Percentiles rank a stretch among this genome's conserved stretches.
These are phyloP conservation scores for Colletotrichum plurivorum DNA, from an alignment of 2,329 filamentous ascomycete genomes.

Conservation along the genomic window DNA sequence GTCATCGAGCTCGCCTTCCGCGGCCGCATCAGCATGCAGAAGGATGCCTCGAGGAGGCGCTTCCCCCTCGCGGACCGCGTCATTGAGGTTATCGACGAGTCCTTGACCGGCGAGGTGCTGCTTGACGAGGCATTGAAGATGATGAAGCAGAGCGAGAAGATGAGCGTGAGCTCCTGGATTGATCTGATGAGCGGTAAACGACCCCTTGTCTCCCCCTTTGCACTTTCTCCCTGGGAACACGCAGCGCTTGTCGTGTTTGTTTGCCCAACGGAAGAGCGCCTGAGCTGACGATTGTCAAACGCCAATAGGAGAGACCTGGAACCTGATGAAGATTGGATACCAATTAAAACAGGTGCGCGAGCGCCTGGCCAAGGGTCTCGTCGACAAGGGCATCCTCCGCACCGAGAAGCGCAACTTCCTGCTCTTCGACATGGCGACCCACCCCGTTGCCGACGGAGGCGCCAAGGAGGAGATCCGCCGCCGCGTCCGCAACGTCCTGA, in stretches of 20 bases:
- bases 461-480: constrained; percentile 98
- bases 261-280: neutral
- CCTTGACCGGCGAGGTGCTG: constrained; percentile 94
- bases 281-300: constrained; percentile 23
- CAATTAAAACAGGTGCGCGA: constrained; percentile 99
- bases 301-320: constrained; percentile 93
- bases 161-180: constrained; percentile 99
- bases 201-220: constrained; percentile 44
- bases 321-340: constrained; percentile 99
- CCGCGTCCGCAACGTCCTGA: constrained; percentile 92
- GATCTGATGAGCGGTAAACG: constrained; percentile 94
- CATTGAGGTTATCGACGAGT: constrained; percentile 98
- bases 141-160: constrained; percentile 99
- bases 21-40: constrained; percentile 98
- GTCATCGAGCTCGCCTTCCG: constrained; percentile 97
- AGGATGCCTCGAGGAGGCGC: constrained; percentile 90
- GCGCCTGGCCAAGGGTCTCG: constrained; percentile 94
- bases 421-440: constrained; percentile 99
- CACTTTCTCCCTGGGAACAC: constrained; percentile 18
- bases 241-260: constrained; percentile 7
- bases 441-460: constrained; percentile 94
- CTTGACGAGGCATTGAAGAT: constrained; percentile 98
- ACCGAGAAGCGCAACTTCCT: constrained; percentile 99
- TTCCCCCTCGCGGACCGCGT: constrained; percentile 93
- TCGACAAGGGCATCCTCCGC: constrained; percentile 98